Evolutionary conservation across 2,329 filamentous ascomycete genomes (phyloP).

Genomic region (Arthrobotrys conoides): DNA sequence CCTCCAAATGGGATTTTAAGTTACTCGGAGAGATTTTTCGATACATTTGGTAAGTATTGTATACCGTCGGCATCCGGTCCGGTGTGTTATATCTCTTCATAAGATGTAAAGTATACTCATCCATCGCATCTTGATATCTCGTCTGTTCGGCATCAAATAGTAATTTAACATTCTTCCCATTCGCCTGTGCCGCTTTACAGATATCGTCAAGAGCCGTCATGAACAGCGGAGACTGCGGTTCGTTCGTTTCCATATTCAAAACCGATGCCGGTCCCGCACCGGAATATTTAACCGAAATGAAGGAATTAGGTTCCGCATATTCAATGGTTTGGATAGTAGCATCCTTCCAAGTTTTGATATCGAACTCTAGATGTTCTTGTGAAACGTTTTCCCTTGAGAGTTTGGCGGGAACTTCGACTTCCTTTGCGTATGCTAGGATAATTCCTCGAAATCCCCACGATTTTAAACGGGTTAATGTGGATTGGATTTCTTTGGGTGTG

Average conservation of each 20-base stretch:
- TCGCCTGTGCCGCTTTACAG: slow-evolving; percentile 76
- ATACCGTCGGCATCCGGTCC: slow-evolving; percentile 77
- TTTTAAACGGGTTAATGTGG: slow-evolving; percentile 77
- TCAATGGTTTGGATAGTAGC: slow-evolving; percentile 75
- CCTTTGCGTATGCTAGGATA: slow-evolving; percentile 85
- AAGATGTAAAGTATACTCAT: slow-evolving; percentile 76
- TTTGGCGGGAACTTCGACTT: slow-evolving; percentile 74
- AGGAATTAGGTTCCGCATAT: slow-evolving; percentile 69
- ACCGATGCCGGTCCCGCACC: slow-evolving; percentile 76
- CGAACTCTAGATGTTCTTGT: slow-evolving; percentile 71
- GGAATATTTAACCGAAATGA: slow-evolving; percentile 77
- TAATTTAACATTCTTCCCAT: slow-evolving; percentile 78
- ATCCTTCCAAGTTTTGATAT: slow-evolving; percentile 79
- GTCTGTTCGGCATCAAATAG: slow-evolving; percentile 91
- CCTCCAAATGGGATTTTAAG: slow-evolving; percentile 74
- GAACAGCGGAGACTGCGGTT: slow-evolving; percentile 75
- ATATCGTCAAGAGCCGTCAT: slow-evolving; percentile 79
- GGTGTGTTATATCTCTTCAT: slow-evolving; percentile 81
- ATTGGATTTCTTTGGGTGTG: slow-evolving; percentile 76
- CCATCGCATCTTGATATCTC: slow-evolving; percentile 82
- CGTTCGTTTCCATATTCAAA: slow-evolving; percentile 78
- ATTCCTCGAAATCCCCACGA: slow-evolving; percentile 84
- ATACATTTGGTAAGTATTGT: slow-evolving; percentile 85
- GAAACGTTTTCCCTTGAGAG: slow-evolving; percentile 68
- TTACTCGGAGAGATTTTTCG: slow-evolving; percentile 75